Conservation (phyloP, 78 protist species). For the Cavenderia fasciculata region DNA sequence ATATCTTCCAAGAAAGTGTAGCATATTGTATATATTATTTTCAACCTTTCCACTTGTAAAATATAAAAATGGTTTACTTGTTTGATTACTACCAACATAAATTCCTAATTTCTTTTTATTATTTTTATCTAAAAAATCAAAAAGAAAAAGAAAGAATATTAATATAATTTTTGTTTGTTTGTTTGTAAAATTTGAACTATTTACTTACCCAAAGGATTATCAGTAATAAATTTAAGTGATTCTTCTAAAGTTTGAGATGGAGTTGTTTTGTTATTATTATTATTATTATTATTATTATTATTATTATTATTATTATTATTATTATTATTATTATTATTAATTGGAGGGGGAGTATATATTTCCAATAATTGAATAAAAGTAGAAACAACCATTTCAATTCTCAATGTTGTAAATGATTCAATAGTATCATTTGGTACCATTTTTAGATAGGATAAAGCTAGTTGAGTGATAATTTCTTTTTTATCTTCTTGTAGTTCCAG, state of each 20-base stretch:
- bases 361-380: constrained; percentile 3
- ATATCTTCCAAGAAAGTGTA: constrained; percentile 8
- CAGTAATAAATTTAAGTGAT: constrained; percentile 7
- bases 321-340: not conserved
- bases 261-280: not conserved
- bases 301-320: no score
- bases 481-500: constrained; percentile 22
- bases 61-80: constrained; percentile 33
- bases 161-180: no score
- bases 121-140: not conserved
- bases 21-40: not conserved
- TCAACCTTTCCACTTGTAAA: constrained; percentile 17
- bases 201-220: constrained; percentile 34
- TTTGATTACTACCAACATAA: not conserved
- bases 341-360: constrained; percentile 10
- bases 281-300: no score
- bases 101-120: not conserved
- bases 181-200: no score
- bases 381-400: constrained; percentile 29
- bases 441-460: constrained; percentile 19
- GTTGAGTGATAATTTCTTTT: not conserved
- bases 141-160: no score
- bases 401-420: not conserved
- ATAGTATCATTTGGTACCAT: not conserved
- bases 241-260: not conserved